Evolutionary conservation across 2,329 filamentous ascomycete species (phyloP), one percentile per base, ranked within the genome.

Genomic region (Arthroderma sp.): DNA sequence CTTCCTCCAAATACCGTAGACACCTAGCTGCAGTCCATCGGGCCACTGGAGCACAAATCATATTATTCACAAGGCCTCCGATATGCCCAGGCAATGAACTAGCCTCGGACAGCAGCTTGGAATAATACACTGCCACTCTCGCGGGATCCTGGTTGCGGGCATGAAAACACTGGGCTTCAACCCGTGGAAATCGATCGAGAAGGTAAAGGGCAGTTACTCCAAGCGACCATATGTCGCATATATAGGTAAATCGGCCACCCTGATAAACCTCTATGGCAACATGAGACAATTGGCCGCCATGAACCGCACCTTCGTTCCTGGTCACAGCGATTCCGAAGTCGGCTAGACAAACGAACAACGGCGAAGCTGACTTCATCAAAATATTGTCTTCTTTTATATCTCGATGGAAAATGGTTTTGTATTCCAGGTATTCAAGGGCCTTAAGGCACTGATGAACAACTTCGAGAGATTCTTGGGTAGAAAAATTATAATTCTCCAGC

Each of bases 381-480:
- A 60, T 58, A 39, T 60, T 56, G 6, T 43, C 56, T 13, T 54
- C 43, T 23, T 60, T 60, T 13, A 60, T 54, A 49, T 60, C 59
- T 15, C 59, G 56, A 33, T 60, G 59, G 2, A 56, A 54, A 25
- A 58, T 23, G n/a, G 15, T 15, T 4, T n/a, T 37, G 4, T 19
- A 8, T 31, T 60, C 56, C 19, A 60, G 21, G 21, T 58, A 58
- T 47, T 41, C 23, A 17, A 56, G 19, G 6, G 49, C 57, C 21
- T 33, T 41, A 33, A 58, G 57, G 37, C 38, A 43, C 25, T 58
- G 57, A 6, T 25, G 43, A 5, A 56, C 17, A 33, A 54, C 19
- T 31, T 37, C 25, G 6, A 52, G 39, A 7, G 47, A 8, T 2
- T 61, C 81, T 74, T 1, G 76, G 69, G 58, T 80, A 76, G 54